A percentile compares a stretch with the other conserved stretches of the same genome.
Evolutionary conservation across 2,329 filamentous ascomycete species (phyloP).

Genomic region (Apiospora aurea): DNA sequence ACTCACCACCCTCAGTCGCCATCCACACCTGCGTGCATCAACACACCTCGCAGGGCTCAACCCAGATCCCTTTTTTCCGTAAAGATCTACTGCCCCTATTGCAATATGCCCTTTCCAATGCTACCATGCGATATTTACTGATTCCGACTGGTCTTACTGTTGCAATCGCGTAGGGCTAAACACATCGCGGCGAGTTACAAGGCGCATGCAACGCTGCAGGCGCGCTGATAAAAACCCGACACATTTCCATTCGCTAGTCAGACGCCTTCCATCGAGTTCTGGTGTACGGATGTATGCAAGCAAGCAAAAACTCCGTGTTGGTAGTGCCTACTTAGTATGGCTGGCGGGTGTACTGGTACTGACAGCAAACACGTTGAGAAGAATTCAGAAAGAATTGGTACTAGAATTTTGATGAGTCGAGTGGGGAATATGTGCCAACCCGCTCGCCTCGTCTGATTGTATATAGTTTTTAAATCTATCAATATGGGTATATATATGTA

Average conservation of each 20-base stretch:
- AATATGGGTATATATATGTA: slow-evolving; percentile 21
- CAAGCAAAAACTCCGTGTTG: not conserved
- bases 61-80: not conserved
- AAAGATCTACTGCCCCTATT: not conserved
- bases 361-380: not conserved
- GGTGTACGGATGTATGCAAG: not conserved
- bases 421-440: not conserved
- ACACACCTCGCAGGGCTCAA: not conserved
- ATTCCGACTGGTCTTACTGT: not conserved
- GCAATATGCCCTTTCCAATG: not conserved
- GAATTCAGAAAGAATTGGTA: not conserved
- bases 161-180: not conserved
- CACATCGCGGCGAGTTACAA: not conserved
- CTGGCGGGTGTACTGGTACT: not conserved
- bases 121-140: not conserved
- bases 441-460: not conserved
- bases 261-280: not conserved
- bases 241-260: not conserved
- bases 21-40: not conserved
- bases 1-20: not conserved
- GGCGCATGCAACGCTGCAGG: not conserved
- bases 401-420: not conserved
- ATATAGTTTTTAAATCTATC: slow-evolving; percentile 2
- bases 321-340: not conserved
- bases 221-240: not conserved